These are phyloP conservation scores for Silene coronaria DNA, from an alignment of 179 eudicot genomes.

Conservation along the genomic window DNA sequence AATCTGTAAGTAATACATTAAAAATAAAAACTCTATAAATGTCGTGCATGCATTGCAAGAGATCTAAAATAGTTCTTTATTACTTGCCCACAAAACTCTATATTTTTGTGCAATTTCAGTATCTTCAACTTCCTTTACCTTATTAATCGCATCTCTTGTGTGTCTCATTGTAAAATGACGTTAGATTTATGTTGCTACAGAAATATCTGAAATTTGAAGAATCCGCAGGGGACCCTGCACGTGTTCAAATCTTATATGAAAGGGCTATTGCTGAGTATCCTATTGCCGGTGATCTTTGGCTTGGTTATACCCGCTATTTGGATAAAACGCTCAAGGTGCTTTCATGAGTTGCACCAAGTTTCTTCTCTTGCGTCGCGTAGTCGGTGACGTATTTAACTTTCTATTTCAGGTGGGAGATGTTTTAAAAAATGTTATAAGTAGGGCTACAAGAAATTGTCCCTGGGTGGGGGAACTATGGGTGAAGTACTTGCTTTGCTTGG, in stretches of 20 bases:
- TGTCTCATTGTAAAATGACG: background rate
- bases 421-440: slow-evolving; percentile 41
- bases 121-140: background rate
- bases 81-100: background rate
- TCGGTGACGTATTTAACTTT: slow-evolving; percentile 17
- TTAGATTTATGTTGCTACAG: slow-evolving; percentile 36
- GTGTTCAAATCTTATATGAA: slow-evolving; percentile 81
- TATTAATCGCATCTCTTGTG: background rate
- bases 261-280: slow-evolving; percentile 82
- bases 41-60: too few relatives aligned
- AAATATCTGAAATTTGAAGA: slow-evolving; percentile 79
- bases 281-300: slow-evolving; percentile 74
- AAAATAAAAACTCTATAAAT: too few relatives aligned
- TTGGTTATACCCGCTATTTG: slow-evolving; percentile 76
- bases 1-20: too few relatives aligned
- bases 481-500: slow-evolving; percentile 72
- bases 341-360: slow-evolving; percentile 2
- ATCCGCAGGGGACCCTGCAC: slow-evolving; percentile 83
- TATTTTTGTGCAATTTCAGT: background rate
- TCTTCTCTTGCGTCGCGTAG: slow-evolving; percentile 15
- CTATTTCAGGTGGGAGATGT: slow-evolving; percentile 53
- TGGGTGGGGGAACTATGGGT: slow-evolving; percentile 96
- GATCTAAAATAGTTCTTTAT: background rate
- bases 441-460: slow-evolving; percentile 90
- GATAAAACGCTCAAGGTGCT: slow-evolving; percentile 79